Base-by-base conservation (phyloP, 2,329 filamentous ascomycete species). In the Aspergillus pseudonomiae region DNA sequence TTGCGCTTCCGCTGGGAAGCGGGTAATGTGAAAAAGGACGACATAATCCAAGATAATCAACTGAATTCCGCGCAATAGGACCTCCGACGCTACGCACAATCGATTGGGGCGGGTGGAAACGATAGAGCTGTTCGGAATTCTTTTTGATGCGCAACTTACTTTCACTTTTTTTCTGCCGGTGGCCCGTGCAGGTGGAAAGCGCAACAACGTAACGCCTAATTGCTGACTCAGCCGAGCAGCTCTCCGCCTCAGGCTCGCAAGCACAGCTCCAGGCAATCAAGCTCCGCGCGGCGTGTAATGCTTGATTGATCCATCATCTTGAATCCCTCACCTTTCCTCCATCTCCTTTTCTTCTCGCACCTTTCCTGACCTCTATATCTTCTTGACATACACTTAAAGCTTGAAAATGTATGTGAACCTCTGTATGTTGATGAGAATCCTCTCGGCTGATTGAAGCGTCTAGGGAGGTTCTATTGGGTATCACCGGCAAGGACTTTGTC, bases 401-500 rank as follows among this genome's bases (percentile, higher is more conserved):
- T 55, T 55, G 32, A 55, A 26, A 55, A 55, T 55, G 52, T 55
- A 55, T 36, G 52, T 2, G 10, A 34, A 19, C 5, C 32, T 19
- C 52, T n/a, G n/a, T 55, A 36, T 26, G 3, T 36, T 39, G 55
- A 60, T 63, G 54, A 39, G 32, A 39, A 59, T 52, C 43, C 41
- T 57, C 14, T 48, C 55, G 46, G 60, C 67, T 75, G 60, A 75
- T 66, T 62, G 57, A 61, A 45, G 59, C 66, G 67, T 41, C 65
- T 66, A 98, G 94, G 95, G 95, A 99, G 89, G 92, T 98, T 79
- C 87, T 99, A 78, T 88, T 99, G 73, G 95, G 95, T 76, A 97
- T 99, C 80, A 97, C 94, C 65, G 96, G 95, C 84, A 97, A 97
- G 86, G 96, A 99, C 88, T 99, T 97, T 81, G 96, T 94, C 83